Evolutionary conservation across 306 rosid species (phyloP), one percentile per base, ranked within the genome.

Genomic region (Ceratonia siliqua): DNA sequence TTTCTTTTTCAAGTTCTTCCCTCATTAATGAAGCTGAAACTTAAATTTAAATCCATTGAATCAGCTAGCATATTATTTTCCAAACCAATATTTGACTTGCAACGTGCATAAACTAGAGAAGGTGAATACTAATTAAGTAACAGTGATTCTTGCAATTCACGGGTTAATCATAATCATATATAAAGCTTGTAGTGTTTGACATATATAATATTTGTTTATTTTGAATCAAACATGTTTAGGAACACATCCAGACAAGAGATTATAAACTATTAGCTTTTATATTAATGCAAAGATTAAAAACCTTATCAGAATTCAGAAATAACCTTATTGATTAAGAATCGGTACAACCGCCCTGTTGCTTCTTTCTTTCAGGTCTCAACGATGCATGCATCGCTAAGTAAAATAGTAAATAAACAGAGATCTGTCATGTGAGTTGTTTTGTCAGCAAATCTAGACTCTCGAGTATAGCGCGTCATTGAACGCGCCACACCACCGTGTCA

Each of bases 401-500:
- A 79, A 79, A 39, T 70, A 69, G 71, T 69, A 20, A 82, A 46
- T 15, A 57, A 79, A 27, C 9, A 6, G 2, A 78, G 84, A 80
- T 76, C 85, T 68, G 67, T 77, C 80, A 76, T 80, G 84, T 84
- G 85, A 13, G 21, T 17, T 76, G 73, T 57, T 65, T 62, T 1
- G 18, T 5, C 24, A 5, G n/a, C n/a, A 76, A 74, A 58, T 33
- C 22, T 68, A 42, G 52, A 17, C 59, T 43, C 73, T 27, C 71
- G 57, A 17, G 0, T 18, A 3, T 5, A 1, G 85, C 83, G 87
- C 88, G 90, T 87, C 15, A 5, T 0, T 0, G 0, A 42, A 91
- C 89, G 83, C 81, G 81, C 83, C 58, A 2, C 50, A 49, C 52
- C 45, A 48, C 42, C 73, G n/a, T 66, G 42, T 68, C 67, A 54